Percentiles rank a stretch among this genome's conserved stretches.
Evolutionary conservation across 2,329 filamentous ascomycete genomes (phyloP).

Genomic region (Madurella mycetomatis): DNA sequence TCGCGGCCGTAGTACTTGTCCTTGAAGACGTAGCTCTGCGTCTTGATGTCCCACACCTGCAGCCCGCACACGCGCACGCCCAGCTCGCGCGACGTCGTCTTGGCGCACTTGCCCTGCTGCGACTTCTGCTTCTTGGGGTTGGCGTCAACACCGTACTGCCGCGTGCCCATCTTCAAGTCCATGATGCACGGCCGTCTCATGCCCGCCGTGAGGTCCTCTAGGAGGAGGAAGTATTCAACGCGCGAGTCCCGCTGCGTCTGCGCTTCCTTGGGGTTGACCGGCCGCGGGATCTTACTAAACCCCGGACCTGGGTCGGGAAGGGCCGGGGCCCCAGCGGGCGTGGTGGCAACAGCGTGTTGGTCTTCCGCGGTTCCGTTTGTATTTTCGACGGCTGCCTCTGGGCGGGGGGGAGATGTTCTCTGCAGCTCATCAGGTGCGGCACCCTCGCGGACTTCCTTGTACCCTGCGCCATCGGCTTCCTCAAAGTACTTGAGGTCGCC

Average conservation of each 20-base stretch:
- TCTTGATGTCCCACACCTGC: slow-evolving; percentile 88
- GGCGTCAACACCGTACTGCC: slow-evolving; percentile 92
- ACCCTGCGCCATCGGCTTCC: slow-evolving; percentile 79
- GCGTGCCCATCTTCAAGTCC: slow-evolving; percentile 97
- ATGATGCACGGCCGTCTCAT: slow-evolving; percentile 97
- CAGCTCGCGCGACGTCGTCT: slow-evolving; percentile 84
- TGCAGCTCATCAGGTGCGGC: slow-evolving; percentile 13
- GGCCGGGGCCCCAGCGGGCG: slow-evolving; percentile 24
- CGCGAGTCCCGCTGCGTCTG: slow-evolving; percentile 60
- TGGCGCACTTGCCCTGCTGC: slow-evolving; percentile 86
- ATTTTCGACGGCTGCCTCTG: not conserved
- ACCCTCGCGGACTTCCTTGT: slow-evolving; percentile 63
- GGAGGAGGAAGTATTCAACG: slow-evolving; percentile 85
- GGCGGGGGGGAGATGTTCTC: slow-evolving; percentile 9
- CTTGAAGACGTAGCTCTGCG: slow-evolving; percentile 84
- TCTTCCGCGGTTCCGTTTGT: not conserved
- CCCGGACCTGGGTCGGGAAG: slow-evolving; percentile 38
- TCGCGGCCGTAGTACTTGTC: slow-evolving; percentile 96
- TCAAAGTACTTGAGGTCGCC: slow-evolving; percentile 89
- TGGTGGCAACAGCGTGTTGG: not conserved
- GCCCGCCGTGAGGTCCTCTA: slow-evolving; percentile 92
- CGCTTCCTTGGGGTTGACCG: slow-evolving; percentile 73
- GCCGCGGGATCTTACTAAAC: slow-evolving; percentile 48
- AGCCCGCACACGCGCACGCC: slow-evolving; percentile 93
- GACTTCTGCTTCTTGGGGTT: slow-evolving; percentile 88